These are phyloP conservation scores for Cryphonectria radicalis DNA, from an alignment of 2,329 filamentous ascomycete genomes.

Conservation along the genomic window DNA sequence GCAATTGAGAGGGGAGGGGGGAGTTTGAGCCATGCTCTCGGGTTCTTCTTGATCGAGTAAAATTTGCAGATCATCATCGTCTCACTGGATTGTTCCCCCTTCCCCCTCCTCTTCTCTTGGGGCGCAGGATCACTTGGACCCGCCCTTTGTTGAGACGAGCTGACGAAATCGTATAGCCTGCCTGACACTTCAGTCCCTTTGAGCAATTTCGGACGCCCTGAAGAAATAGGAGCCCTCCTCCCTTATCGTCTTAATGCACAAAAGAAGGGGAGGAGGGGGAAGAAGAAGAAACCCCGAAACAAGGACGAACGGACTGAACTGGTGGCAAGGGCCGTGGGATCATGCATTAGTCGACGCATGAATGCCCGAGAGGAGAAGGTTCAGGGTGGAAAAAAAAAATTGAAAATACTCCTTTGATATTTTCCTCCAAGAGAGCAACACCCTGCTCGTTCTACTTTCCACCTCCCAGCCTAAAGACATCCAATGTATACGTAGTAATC, in stretches of 20 bases:
- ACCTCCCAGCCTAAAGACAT: background rate
- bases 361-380: too few species aligned
- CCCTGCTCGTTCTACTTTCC: background rate
- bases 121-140: background rate
- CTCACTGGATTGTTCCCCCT: background rate
- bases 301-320: background rate
- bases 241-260: background rate
- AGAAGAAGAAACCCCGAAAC: too few species aligned
- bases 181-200: background rate
- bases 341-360: conserved; percentile 7
- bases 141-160: background rate
- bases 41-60: background rate
- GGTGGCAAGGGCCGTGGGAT: background rate
- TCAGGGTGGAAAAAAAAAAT: background rate
- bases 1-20: background rate
- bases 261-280: background rate
- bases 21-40: background rate
- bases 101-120: background rate
- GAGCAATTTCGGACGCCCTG: background rate
- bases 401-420: background rate
- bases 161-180: background rate
- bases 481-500: background rate
- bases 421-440: background rate
- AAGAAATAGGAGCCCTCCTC: background rate
- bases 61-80: background rate